Percentiles rank a stretch among this genome's conserved stretches.
Evolutionary conservation across 441 rosid species (phyloP).

Genomic region (Populus hybrid): DNA sequence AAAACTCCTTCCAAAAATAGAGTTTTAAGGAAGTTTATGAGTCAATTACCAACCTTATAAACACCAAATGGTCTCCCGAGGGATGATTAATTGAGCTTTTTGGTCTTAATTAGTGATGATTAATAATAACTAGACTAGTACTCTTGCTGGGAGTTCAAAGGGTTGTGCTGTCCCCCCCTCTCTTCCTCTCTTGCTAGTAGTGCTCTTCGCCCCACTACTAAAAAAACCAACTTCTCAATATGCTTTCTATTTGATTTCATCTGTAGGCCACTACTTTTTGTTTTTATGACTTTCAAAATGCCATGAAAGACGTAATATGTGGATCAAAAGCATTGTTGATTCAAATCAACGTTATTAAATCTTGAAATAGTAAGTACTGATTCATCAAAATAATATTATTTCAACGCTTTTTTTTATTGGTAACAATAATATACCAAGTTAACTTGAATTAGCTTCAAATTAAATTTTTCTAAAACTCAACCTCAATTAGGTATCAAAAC

Average conservation of each 20-base stretch:
- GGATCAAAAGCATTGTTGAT: conserved; percentile 14
- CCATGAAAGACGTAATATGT: conserved; percentile 24
- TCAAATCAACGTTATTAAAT: no score
- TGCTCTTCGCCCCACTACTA: conserved; percentile 27
- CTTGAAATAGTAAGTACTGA: no score
- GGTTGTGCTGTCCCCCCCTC: conserved; percentile 5
- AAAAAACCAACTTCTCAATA: conserved; percentile 12
- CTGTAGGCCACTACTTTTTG: conserved; percentile 31
- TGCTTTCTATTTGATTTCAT: conserved; percentile 22
- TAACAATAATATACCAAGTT: no score
- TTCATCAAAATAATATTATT: no score
- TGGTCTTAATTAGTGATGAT: conserved; percentile 12
- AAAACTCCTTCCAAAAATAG: not conserved
- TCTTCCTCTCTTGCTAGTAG: conserved; percentile 19
- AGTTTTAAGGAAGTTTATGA: not conserved
- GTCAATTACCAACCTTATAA: conserved; percentile 14
- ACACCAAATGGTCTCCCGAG: conserved; percentile 25
- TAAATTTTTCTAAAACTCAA: no score
- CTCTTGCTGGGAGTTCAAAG: conserved; percentile 24
- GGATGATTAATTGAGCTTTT: conserved; percentile 20
- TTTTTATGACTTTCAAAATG: conserved; percentile 10
- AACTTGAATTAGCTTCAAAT: no score
- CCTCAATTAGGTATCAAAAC: no score
- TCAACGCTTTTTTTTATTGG: fast-evolving
- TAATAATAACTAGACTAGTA: conserved; percentile 1